Conservation (phyloP, 768 basidiomycete genomes). For the Hysterangium stoloniferum region DNA sequence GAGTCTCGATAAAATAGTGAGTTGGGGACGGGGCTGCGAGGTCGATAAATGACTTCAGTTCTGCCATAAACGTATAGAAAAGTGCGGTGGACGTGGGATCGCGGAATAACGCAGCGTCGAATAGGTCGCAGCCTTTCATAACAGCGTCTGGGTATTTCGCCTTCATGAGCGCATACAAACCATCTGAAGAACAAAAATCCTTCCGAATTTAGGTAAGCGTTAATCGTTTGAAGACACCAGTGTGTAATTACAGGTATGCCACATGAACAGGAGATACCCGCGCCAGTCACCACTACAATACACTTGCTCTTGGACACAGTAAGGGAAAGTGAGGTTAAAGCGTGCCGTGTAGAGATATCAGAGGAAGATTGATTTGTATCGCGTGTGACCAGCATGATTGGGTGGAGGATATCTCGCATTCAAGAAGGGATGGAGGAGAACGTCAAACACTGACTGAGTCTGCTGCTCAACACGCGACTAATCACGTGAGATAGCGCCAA, state of each 20-base stretch:
- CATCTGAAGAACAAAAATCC: slow-evolving; percentile 96
- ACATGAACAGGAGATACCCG: slow-evolving; percentile 92
- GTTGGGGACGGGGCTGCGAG: slow-evolving; percentile 75
- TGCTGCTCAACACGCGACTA: no score
- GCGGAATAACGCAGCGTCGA: slow-evolving; percentile 87
- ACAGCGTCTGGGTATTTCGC: slow-evolving; percentile 75
- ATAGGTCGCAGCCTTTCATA: slow-evolving; percentile 89
- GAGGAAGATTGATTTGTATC: slow-evolving; percentile 36
- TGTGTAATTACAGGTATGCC: slow-evolving; percentile 75
- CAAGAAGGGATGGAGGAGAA: no score
- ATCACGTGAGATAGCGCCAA: no score
- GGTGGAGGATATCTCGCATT: no score
- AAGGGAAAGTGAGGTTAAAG: slow-evolving; percentile 63
- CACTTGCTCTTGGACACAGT: slow-evolving; percentile 78
- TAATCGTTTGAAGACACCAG: neutral
- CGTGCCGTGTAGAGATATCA: slow-evolving; percentile 47
- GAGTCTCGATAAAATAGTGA: slow-evolving; percentile 78
- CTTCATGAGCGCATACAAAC: slow-evolving; percentile 86
- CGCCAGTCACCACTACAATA: slow-evolving; percentile 87
- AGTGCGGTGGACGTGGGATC: slow-evolving; percentile 78
- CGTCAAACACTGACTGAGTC: no score
- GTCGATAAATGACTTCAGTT: slow-evolving; percentile 78
- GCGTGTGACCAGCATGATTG: slow-evolving; percentile 48
- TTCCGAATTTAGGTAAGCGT: slow-evolving; percentile 24
- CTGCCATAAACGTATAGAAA: slow-evolving; percentile 93